These are phyloP conservation scores for Globisporangium recalcitrans DNA, from an alignment of 352 stramenopile species.

Conservation along the genomic window DNA sequence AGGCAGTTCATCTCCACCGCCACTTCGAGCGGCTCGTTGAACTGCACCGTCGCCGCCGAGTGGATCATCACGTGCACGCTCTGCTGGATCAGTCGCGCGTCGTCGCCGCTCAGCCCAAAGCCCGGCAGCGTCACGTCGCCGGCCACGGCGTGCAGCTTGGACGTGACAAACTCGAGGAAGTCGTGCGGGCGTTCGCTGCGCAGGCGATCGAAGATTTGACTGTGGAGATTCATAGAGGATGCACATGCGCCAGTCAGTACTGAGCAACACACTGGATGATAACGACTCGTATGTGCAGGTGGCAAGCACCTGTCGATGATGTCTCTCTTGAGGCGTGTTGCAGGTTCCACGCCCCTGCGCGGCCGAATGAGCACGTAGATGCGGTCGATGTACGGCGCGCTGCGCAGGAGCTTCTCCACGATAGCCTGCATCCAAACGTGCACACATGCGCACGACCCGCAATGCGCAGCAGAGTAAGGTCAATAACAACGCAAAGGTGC, in stretches of 20 bases:
- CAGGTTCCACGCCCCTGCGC: slow-evolving; percentile 58
- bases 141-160: slow-evolving; percentile 58
- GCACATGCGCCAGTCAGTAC: not conserved
- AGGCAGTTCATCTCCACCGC: slow-evolving; percentile 84
- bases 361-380: slow-evolving; percentile 77
- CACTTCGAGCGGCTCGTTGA: slow-evolving; percentile 83
- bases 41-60: slow-evolving; percentile 82
- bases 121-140: slow-evolving; percentile 66
- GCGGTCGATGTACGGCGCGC: slow-evolving; percentile 48
- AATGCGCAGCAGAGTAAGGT: not conserved
- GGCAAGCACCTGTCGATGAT: slow-evolving; percentile 47
- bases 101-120: slow-evolving; percentile 46
- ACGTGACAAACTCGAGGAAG: slow-evolving; percentile 40
- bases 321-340: slow-evolving; percentile 60
- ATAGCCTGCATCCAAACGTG: slow-evolving; percentile 39
- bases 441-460: not conserved
- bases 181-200: slow-evolving; percentile 38
- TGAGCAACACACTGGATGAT: not conserved
- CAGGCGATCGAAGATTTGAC: slow-evolving; percentile 68
- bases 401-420: slow-evolving; percentile 79
- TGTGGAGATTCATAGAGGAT: slow-evolving; percentile 14
- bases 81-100: slow-evolving; percentile 37
- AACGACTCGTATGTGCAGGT: not conserved
- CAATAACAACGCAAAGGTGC: not conserved
- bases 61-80: slow-evolving; percentile 72